Base-by-base conservation (phyloP, 441 rosid species). In the Jatropha podagrica region DNA sequence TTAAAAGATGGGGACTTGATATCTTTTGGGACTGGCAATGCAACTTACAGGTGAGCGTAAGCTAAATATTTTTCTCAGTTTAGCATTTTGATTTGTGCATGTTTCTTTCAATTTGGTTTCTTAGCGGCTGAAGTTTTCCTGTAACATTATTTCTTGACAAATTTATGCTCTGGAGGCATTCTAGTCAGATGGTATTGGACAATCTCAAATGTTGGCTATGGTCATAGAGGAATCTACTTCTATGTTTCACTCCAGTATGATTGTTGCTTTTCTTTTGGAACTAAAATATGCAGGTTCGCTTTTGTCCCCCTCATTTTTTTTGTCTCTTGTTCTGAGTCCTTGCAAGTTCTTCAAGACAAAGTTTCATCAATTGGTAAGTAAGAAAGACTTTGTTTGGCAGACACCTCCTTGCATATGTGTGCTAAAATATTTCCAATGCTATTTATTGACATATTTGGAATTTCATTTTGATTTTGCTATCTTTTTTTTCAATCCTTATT, bases 1-100 rank as follows among this genome's bases (percentile, higher is more conserved):
- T 86, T 95, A 72, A 81, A 81, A 65, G 92, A 93, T 82, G 94
- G 97, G 51, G 93, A 92, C 76, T 46, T 88, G 71, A 83, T 95
- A 79, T 81, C 89, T 0, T 95, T 95, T 87, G 99, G 99, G 74
- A 86, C 96, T 60, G 96, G 97, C 74, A 83, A 84, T 81, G 96
- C 98, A 20, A 83, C 80, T 75, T 95, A 88, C 85, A 90, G 98
- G 99, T 92, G 84, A 58, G 60, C 10, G 48, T 44, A 44, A 44
- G 10, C 9, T 38, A 40, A 54, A 41, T 23, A 27, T 12, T 9
- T 48, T 56, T 58, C 17, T 67, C 26, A 18, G n/a, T 64, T 64
- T n/a, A 38, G 56, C 66, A 17, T 74, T 41, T 48, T 42, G 14
- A 46, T 20, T 64, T 67, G 42, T 55, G 4, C 69, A 44, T 68